phyloP scores from a whole-genome alignment of 257 asterid genomes.

The Plantago elongata region DNA sequence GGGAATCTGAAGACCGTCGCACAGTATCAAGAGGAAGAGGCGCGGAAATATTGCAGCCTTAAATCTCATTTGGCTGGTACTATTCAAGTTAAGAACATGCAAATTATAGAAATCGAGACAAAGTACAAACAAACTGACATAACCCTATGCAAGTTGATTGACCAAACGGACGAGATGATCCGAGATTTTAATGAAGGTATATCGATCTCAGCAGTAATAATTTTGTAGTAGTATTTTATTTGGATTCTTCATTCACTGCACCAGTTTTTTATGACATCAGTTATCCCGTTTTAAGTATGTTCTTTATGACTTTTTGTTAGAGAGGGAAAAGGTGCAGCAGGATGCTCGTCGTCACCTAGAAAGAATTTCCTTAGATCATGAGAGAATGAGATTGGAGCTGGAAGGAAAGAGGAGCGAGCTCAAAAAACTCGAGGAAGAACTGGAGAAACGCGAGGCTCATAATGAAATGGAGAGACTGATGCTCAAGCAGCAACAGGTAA shows the following conservation, averaged over 20 bases:
- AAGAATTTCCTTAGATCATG: slow-evolving; percentile 26
- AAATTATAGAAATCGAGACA: slow-evolving; percentile 33
- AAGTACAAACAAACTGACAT: slow-evolving; percentile 37
- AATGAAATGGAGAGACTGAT: slow-evolving; percentile 28
- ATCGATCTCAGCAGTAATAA: neutral
- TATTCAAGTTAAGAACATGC: slow-evolving; percentile 25
- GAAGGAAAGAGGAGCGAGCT: slow-evolving; percentile 30
- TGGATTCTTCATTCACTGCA: neutral
- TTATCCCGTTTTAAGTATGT: neutral
- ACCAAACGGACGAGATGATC: slow-evolving; percentile 34
- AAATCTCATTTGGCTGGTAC: slow-evolving; percentile 26
- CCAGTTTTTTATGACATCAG: neutral
- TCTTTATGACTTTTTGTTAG: slow-evolving; percentile 20
- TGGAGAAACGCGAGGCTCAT: slow-evolving; percentile 44
- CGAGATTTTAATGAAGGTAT: slow-evolving; percentile 39
- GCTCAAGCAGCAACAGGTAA: slow-evolving; percentile 43
- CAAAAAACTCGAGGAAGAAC: slow-evolving; percentile 24
- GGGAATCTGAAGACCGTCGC: slow-evolving; percentile 34
- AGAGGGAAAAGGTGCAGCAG: slow-evolving; percentile 34
- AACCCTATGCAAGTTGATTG: slow-evolving; percentile 28
- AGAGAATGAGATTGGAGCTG: slow-evolving; percentile 25
- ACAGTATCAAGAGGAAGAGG: slow-evolving; percentile 36
- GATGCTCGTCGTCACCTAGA: slow-evolving; percentile 22
- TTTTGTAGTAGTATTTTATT: neutral
- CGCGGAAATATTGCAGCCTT: slow-evolving; percentile 24